Percentiles rank a stretch among this genome's conserved stretches.
Evolutionary conservation across 2,329 filamentous ascomycete species (phyloP).

Genomic region (Davidsoniella eucalypti): DNA sequence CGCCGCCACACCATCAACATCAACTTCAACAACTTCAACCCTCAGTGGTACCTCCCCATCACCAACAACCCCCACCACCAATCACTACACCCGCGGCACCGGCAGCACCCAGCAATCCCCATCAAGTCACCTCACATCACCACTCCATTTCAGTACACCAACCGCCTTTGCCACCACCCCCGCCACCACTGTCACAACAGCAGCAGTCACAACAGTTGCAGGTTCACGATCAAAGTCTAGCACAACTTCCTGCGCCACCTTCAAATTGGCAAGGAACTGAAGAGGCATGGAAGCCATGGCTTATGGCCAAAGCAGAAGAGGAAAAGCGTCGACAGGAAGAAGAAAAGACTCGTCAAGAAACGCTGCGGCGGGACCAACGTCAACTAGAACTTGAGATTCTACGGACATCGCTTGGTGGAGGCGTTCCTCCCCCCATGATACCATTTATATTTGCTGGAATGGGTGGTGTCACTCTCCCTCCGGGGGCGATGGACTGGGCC

Average conservation of each 20-base stretch:
- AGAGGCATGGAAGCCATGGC: conserved; percentile 56
- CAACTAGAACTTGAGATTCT: conserved; percentile 59
- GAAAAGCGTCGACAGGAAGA: conserved; percentile 59
- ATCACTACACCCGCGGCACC: background rate
- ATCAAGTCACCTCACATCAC: background rate
- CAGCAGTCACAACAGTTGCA: background rate
- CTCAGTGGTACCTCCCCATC: conserved; percentile 18
- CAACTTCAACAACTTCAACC: conserved; percentile 17
- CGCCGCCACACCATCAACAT: conserved; percentile 13
- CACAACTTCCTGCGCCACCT: conserved; percentile 45
- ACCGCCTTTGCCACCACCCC: background rate
- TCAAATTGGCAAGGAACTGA: conserved; percentile 51
- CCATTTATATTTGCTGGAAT: conserved; percentile 61
- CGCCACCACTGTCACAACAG: conserved; percentile 13
- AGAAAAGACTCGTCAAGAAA: conserved; percentile 49
- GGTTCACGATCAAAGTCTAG: conserved; percentile 21
- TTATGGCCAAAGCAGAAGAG: conserved; percentile 55
- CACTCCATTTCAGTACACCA: background rate
- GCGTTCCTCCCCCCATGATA: conserved; percentile 58
- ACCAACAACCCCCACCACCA: conserved; percentile 18
- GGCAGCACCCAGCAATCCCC: background rate
- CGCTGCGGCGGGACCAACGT: conserved; percentile 52
- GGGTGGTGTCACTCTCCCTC: conserved; percentile 44
- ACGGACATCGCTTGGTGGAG: conserved; percentile 48
- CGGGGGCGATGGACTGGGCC: conserved; percentile 47